Evolutionary conservation across 257 asterid genomes (phyloP).

Genomic region (Nemophila menziesii): DNA sequence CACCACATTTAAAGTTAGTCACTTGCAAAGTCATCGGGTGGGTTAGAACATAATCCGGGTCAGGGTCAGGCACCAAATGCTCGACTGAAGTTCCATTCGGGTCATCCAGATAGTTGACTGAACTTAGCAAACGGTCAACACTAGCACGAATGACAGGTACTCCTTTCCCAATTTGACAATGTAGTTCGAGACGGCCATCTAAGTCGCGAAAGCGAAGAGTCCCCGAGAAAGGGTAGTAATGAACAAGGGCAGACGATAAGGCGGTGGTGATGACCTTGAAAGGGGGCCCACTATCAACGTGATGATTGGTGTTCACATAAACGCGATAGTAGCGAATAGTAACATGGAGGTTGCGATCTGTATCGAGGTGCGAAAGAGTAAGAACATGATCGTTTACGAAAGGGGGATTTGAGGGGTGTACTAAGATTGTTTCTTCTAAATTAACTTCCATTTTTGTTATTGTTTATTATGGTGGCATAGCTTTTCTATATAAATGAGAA

Average conservation of each 20-base stretch:
- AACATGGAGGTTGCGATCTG: constrained; percentile 57
- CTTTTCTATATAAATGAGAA: no score
- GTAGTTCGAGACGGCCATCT: constrained; percentile 55
- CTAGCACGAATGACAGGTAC: constrained; percentile 39
- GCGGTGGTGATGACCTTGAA: constrained; percentile 53
- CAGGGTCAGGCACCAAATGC: constrained; percentile 45
- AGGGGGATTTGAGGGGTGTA: constrained; percentile 36
- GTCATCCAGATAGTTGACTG: constrained; percentile 26
- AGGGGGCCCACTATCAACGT: constrained; percentile 23
- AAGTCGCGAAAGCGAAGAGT: constrained; percentile 30
- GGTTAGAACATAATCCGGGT: constrained; percentile 16
- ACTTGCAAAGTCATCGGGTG: constrained; percentile 50
- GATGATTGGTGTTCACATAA: constrained; percentile 25
- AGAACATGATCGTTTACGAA: constrained; percentile 39
- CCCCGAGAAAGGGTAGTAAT: constrained; percentile 50
- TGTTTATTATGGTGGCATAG: neutral
- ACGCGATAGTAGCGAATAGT: constrained; percentile 76
- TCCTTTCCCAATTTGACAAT: constrained; percentile 45
- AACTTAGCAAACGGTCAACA: constrained; percentile 22
- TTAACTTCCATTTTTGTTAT: constrained; percentile 27
- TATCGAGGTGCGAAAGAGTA: constrained; percentile 82
- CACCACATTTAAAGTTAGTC: constrained; percentile 61
- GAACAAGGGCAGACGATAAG: constrained; percentile 51
- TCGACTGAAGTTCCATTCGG: constrained; percentile 23
- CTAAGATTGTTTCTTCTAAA: constrained; percentile 29